Percentiles rank a stretch among this genome's conserved stretches.
Evolutionary conservation across 208 protist genomes (phyloP).

Genomic region (Wallacemonas sp.): DNA sequence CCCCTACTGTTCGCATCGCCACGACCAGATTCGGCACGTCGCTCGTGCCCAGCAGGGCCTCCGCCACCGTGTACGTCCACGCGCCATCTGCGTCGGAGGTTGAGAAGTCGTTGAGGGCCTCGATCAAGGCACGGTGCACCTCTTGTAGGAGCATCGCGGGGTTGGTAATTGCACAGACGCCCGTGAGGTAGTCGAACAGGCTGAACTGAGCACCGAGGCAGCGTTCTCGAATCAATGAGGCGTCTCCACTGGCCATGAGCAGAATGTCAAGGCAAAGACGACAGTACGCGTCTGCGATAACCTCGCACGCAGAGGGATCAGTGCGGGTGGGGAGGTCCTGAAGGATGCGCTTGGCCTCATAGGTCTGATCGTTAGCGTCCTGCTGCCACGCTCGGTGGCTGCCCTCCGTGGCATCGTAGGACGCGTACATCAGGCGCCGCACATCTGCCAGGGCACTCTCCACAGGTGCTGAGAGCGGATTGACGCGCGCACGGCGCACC

Average conservation of each 20-base stretch:
- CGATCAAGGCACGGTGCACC: constrained; percentile 34
- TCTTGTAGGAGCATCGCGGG: constrained; percentile 53
- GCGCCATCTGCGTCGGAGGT: constrained; percentile 8
- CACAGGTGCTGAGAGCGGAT: constrained; percentile 54
- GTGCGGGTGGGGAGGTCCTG: constrained; percentile 7
- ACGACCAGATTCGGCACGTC: constrained; percentile 44
- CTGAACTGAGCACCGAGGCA: constrained; percentile 50
- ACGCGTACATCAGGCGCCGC: constrained; percentile 43
- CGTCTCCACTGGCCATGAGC: constrained; percentile 72
- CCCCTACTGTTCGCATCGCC: constrained; percentile 38
- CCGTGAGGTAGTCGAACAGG: constrained; percentile 62
- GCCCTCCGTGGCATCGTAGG: constrained; percentile 20
- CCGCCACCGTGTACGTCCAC: constrained; percentile 54
- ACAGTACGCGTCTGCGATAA: constrained; percentile 47
- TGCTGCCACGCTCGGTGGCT: constrained; percentile 38
- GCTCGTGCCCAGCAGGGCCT: constrained; percentile 32
- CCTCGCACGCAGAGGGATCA: neutral
- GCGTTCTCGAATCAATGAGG: constrained; percentile 35
- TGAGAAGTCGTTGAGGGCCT: constrained; percentile 28
- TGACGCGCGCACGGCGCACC: constrained; percentile 30
- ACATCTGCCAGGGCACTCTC: constrained; percentile 64
- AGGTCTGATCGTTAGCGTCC: constrained; percentile 50
- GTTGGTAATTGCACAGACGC: constrained; percentile 62
- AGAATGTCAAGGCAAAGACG: constrained; percentile 60
- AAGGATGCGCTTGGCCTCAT: constrained; percentile 52